Base-by-base conservation (phyloP, 1,284 basidiomycete genomes). In the Tylopilus orsonianus region DNA sequence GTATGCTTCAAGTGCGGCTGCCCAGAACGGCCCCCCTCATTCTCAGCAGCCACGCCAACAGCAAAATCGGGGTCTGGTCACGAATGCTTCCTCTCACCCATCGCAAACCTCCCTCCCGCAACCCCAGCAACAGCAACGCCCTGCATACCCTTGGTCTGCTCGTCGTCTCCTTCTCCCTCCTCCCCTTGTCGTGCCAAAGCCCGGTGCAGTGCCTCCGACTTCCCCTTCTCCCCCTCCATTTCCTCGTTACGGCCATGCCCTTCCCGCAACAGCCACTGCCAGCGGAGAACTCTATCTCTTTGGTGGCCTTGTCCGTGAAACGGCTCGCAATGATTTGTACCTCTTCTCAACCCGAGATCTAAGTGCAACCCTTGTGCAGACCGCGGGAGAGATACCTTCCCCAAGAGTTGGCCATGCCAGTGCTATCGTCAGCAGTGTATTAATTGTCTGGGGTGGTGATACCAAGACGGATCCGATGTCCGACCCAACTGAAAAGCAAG, bases 391-490 rank as follows among this genome's bases (percentile, higher is more conserved):
- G 59, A 76, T 92, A 16, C 97, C 97, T 0, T 83, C 86, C 13
- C 86, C 93, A 0, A 79, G 97, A 56, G 94, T 99, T 14, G 97
- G 97, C 0, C 97, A 99, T 73, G 93, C 95, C 2, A 90, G 90
- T 65, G 95, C 95, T 13, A 85, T 98, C 40, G 93, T 98, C 50
- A 93, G 92, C 69, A 94, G 92, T 61, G 95, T 98, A 40, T 78
- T 99, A 58, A 92, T 99, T 53, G 88, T 98, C 5, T 99, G 97
- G 95, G 97, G 97, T 50, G 97, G 97, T 27, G 97, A 99, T 67
- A 99, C 96, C 3, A 89, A 87, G 70, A 81, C 84, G 12, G 83
- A 83, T 54, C 72, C 73, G 20, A 83, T 82, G 65, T 76, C 82
- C 18, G 79, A 79, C 53, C 79, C 82, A 10, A 76, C 79, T 10